phyloP scores from a whole-genome alignment of 2,329 filamentous ascomycete species.

The Uncinocarpus reesii region DNA sequence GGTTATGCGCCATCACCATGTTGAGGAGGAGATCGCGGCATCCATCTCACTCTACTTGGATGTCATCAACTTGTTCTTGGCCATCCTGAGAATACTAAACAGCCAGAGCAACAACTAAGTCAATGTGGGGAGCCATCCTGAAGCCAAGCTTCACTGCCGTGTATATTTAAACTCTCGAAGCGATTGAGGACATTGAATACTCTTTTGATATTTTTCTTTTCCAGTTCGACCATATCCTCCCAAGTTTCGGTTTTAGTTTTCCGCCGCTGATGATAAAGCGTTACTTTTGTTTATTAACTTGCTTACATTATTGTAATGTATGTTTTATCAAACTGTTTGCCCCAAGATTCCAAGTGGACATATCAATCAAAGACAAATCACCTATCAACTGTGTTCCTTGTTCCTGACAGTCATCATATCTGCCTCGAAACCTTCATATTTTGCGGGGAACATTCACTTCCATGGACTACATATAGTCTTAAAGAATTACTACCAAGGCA shows the following conservation, averaged over 20 bases:
- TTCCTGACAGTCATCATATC: too few relatives aligned
- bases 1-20: constrained; percentile 88
- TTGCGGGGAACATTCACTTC: too few relatives aligned
- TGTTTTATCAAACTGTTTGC: too few relatives aligned
- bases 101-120: constrained; percentile 82
- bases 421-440: too few relatives aligned
- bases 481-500: background rate
- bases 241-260: background rate
- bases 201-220: background rate
- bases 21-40: constrained; percentile 95
- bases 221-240: background rate
- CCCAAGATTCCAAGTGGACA: too few relatives aligned
- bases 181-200: background rate
- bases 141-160: background rate
- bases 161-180: background rate
- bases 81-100: constrained; percentile 91
- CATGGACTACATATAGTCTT: too few relatives aligned
- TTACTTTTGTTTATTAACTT: too few relatives aligned
- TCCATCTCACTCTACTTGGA: constrained; percentile 92
- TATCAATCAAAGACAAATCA: too few relatives aligned
- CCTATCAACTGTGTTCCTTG: too few relatives aligned
- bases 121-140: too few relatives aligned
- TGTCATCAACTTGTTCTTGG: constrained; percentile 92
- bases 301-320: too few relatives aligned
- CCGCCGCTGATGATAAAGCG: too few relatives aligned